These are phyloP conservation scores for Nitzschia putrida DNA, from an alignment of 108 stramenopile species.

Conservation along the genomic window DNA sequence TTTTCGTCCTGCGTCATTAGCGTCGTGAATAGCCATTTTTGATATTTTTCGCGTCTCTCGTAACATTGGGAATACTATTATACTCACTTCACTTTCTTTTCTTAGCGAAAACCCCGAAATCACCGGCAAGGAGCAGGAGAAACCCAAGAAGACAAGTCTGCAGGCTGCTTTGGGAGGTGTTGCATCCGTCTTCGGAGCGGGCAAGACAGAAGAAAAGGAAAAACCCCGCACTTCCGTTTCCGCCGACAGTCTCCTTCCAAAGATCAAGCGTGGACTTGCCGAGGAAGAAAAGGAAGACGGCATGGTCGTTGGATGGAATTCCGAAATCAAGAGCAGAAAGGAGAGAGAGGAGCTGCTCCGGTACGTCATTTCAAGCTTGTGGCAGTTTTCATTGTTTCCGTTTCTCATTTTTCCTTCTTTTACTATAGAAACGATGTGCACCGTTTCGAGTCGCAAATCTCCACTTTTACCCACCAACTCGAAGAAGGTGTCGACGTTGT, in stretches of 20 bases:
- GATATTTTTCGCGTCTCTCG: no score
- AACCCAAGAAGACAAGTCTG: slow-evolving; percentile 33
- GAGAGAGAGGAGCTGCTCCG: slow-evolving; percentile 81
- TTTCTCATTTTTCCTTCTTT: not conserved
- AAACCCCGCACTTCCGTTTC: slow-evolving; percentile 1
- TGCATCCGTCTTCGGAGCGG: slow-evolving; percentile 35
- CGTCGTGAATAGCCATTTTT: no score
- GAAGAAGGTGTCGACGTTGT: slow-evolving; percentile 86
- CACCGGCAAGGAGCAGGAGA: slow-evolving; percentile 26
- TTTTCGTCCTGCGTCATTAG: no score
- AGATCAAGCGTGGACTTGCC: slow-evolving; percentile 73
- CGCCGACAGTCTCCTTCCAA: slow-evolving; percentile 59
- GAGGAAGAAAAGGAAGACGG: slow-evolving; percentile 65
- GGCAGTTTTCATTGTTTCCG: not conserved
- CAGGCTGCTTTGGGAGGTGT: slow-evolving; percentile 33
- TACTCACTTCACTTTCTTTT: slow-evolving; percentile 10
- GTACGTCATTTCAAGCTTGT: slow-evolving; percentile 30
- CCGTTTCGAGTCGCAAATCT: slow-evolving; percentile 71
- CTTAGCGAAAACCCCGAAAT: slow-evolving; percentile 27
- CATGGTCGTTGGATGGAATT: slow-evolving; percentile 81
- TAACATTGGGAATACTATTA: not conserved
- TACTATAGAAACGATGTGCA: slow-evolving; percentile 69
- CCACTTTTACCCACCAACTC: slow-evolving; percentile 63
- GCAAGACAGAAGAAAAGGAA: slow-evolving; percentile 13
- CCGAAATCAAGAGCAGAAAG: slow-evolving; percentile 75